Evolutionary conservation across 2,329 filamentous ascomycete genomes (phyloP), one percentile per base, ranked within the genome.

Genomic region (Aspergillus sp.): DNA sequence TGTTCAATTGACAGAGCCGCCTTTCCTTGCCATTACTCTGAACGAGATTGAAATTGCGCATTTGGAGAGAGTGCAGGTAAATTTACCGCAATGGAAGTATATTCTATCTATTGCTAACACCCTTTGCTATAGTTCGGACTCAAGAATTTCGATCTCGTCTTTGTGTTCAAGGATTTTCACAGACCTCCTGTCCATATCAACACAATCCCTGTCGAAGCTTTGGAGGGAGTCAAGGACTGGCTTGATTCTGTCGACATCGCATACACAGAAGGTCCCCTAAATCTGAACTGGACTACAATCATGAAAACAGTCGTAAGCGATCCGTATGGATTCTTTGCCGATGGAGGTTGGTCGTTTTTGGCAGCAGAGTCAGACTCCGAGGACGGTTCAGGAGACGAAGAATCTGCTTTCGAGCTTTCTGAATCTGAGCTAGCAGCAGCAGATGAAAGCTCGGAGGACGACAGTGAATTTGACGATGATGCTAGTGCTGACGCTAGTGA

Each of bases 251-350:
- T 93, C 38, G 91, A 98, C 61, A 95, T 98, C 61, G 85, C 93
- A 12, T 97, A 85, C 73, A 87, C 83, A 9, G 94, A 98, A 68
- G 93, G 93, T 45, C 93, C 91, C 1, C 82, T 98, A 55, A 98
- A 98, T 72, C 78, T 98, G 45, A 97, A 97, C 76, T 98, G 93
- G 93, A 86, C 88, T 8, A 95, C 90, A 11, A 98, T 98, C 63
- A 98, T 98, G 90, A 98, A 98, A 78, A 98, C 93, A 0, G 90
- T 98, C 27, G 91, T 87, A 13, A 84, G 86, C 31, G 90, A 98
- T 63, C 88, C 93, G 2, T 91, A 98, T 64, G 82, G 86, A 56
- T 98, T 98, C 81, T 98, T 96, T 68, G 81, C 78, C 4, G 91
- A 97, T 52, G 93, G 94, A 29, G 93, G 93, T 37, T 98, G 93